A percentile compares a stretch with the other conserved stretches of the same genome.
These are phyloP conservation scores for Arthroderma uncinatum DNA, from an alignment of 2,329 filamentous ascomycete genomes.

Conservation along the genomic window DNA sequence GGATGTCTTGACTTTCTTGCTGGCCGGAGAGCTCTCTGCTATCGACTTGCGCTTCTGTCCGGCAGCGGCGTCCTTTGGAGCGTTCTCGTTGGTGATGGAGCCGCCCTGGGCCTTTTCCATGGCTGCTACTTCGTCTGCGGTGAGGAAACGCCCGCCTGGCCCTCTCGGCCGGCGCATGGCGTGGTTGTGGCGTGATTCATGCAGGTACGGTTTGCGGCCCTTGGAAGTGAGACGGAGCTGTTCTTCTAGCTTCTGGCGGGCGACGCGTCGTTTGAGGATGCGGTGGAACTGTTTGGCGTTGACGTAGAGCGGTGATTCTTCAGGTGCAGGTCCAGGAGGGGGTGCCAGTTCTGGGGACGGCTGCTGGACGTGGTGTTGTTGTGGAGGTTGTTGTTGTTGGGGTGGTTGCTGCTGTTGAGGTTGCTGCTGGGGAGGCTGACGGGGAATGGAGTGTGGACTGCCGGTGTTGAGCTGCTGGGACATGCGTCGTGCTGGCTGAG, in stretches of 20 bases:
- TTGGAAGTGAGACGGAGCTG: slow-evolving; percentile 85
- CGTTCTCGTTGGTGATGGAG: slow-evolving; percentile 14
- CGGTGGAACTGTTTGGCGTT: slow-evolving; percentile 98
- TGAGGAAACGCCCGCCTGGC: slow-evolving; percentile 88
- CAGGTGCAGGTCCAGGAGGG: slow-evolving; percentile 49
- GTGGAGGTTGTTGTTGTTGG: slow-evolving; percentile 63
- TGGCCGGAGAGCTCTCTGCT: slow-evolving; percentile 29
- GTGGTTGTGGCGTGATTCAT: slow-evolving; percentile 95
- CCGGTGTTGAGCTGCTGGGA: slow-evolving; percentile 49
- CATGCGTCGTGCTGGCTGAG: slow-evolving; percentile 49
- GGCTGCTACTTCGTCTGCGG: slow-evolving; percentile 81
- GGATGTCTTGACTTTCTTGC: slow-evolving; percentile 35
- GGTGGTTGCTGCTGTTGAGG: slow-evolving; percentile 16
- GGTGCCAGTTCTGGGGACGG: slow-evolving; percentile 41
- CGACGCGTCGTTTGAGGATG: slow-evolving; percentile 86
- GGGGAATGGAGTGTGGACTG: slow-evolving; percentile 54
- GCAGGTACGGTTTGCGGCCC: slow-evolving; percentile 89
- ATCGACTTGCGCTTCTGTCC: slow-evolving; percentile 43
- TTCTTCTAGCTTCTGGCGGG: slow-evolving; percentile 86
- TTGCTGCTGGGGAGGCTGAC: slow-evolving; percentile 52
- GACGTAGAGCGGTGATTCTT: slow-evolving; percentile 92
- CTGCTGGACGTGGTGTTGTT: slow-evolving; percentile 36
- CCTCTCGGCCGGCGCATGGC: slow-evolving; percentile 92
- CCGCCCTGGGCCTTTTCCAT: slow-evolving; percentile 57
- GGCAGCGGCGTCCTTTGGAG: background rate